Evolutionary conservation across 805 yeast genomes (phyloP).

Genomic region (Suhomyces prunicola): DNA sequence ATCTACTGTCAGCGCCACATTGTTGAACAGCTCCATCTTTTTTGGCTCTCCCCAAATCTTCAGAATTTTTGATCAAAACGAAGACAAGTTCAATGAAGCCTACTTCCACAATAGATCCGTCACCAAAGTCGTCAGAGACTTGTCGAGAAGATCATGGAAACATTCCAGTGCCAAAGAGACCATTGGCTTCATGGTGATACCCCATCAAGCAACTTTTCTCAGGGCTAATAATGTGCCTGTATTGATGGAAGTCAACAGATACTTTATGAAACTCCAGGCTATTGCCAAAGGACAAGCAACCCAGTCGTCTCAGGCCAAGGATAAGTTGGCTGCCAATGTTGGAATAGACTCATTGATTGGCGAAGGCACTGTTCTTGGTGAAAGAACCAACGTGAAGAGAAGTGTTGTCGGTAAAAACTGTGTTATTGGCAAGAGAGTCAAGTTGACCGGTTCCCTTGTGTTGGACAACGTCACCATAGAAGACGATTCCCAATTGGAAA

Average conservation of each 20-base stretch:
- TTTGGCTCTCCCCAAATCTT: slow-evolving; percentile 48
- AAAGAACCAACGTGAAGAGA: slow-evolving; percentile 81
- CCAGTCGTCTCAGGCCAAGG: slow-evolving; percentile 34
- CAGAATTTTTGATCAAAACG: slow-evolving; percentile 43
- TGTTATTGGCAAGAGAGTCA: slow-evolving; percentile 78
- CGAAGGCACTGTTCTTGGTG: slow-evolving; percentile 63
- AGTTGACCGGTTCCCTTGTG: slow-evolving; percentile 81
- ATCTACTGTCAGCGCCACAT: slow-evolving; percentile 68
- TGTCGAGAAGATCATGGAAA: slow-evolving; percentile 90
- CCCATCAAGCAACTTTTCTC: slow-evolving; percentile 65
- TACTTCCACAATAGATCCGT: slow-evolving; percentile 48
- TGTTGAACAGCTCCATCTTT: slow-evolving; percentile 68
- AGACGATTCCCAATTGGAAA: slow-evolving; percentile 79
- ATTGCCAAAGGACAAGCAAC: slow-evolving; percentile 21
- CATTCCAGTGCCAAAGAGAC: slow-evolving; percentile 59
- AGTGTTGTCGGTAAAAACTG: slow-evolving; percentile 76
- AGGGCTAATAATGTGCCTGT: slow-evolving; percentile 78
- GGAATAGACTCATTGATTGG: slow-evolving; percentile 89
- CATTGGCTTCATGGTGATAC: slow-evolving; percentile 68
- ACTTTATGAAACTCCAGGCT: slow-evolving; percentile 65
- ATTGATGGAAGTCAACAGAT: slow-evolving; percentile 86
- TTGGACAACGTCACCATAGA: slow-evolving; percentile 68
- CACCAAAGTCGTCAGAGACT: slow-evolving; percentile 72
- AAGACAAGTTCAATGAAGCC: slow-evolving; percentile 30
- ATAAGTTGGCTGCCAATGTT: slow-evolving; percentile 63